Evolutionary conservation across 2,329 filamentous ascomycete species (phyloP), one percentile per base, ranked within the genome.

Genomic region (Fusarium duplospermum): DNA sequence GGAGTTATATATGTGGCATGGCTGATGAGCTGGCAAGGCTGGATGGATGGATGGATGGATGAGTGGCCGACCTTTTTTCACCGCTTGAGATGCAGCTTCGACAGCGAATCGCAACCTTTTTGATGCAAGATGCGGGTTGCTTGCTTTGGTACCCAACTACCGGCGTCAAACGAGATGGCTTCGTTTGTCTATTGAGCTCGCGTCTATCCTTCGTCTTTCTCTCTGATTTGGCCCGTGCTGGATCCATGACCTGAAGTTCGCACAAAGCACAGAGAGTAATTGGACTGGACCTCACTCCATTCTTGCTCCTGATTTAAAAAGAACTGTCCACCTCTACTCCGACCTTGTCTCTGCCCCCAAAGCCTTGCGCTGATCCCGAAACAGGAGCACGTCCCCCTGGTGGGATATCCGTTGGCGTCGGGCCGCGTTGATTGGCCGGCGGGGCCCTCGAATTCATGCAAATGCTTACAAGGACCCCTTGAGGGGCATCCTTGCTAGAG

Each of bases 301-400:
- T 54, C 54, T 56, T 20, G 54, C 61, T 74, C 72, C 66, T 72
- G 33, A 65, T 61, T 62, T 63, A 33, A 38, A 38, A 47, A 27
- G 13, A 24, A 31, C 36, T 35, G 31, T 29, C 38, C 62, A 58
- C 47, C 56, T 50, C 40, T 20, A 52, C 36, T 62, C 59, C 33
- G 9, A 56, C 52, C 29, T 33, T 27, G 22, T 0, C 54, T 45
- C 7, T 45, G 40, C 31, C 31, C 20, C 22, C 58, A 38, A 50
- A 67, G 68, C 62, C 72, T 70, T 71, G 64, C 66, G 76, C 64
- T 78, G 72, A 77, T 78, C 70, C 73, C 69, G 76, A 78, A 78
- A 78, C 72, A 74, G 66, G 77, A 76, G 74, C 72, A 72, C 57
- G 65, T 58, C 58, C 38, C 63, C 58, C 38, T 54, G 47, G 70